Evolutionary conservation across 1,284 basidiomycete genomes (phyloP), one percentile per base, ranked within the genome.

Genomic region (Serendipita sp.): DNA sequence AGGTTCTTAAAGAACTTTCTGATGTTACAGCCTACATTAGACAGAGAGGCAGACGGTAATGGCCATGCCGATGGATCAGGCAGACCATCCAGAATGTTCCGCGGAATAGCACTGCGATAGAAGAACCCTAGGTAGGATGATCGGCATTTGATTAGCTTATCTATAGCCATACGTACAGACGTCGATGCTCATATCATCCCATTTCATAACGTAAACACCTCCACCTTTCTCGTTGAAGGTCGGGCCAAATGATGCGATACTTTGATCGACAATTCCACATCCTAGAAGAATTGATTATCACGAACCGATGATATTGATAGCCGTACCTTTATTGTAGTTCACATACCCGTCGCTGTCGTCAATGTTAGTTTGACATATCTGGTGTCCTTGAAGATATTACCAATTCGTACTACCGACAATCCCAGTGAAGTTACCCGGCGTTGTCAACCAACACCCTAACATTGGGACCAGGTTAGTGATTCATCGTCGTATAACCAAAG

Each of bases 161-260:
- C 4, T 12, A 30, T 38, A 12, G 34, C 67, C 50, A 62, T 22
- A 77, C 83, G 70, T 64, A 87, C 86, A 89, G 62, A 88, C 76
- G 22, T 81, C 79, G 64, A 89, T 87, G 0, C 83, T 83, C 58
- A 78, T 79, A 64, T 84, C 79, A 67, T 87, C 85, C 86, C 85
- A 90, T 66, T 84, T 83, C 82, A 88, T 88, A 0, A 82, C 87
- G 67, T 84, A 85, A 0, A 87, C 80, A 15, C 87, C 88, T n/a
- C 88, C 87, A 6, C 84, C 85, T 67, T 79, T 79, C 0, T 76
- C 75, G 68, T 88, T 85, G 69, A 89, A 88, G 34, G 78, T 78
- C 13, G 82, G 79, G 0, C 87, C 87, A 69, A 87, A 90, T 0
- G 86, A 87, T 12, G 82, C 82, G 26, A 77, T 76, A 68, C 82